Percentiles rank a stretch among this genome's conserved stretches.
These are phyloP conservation scores for Wickerhamomyces chaumierensis DNA, from an alignment of 805 yeast species.

Conservation along the genomic window DNA sequence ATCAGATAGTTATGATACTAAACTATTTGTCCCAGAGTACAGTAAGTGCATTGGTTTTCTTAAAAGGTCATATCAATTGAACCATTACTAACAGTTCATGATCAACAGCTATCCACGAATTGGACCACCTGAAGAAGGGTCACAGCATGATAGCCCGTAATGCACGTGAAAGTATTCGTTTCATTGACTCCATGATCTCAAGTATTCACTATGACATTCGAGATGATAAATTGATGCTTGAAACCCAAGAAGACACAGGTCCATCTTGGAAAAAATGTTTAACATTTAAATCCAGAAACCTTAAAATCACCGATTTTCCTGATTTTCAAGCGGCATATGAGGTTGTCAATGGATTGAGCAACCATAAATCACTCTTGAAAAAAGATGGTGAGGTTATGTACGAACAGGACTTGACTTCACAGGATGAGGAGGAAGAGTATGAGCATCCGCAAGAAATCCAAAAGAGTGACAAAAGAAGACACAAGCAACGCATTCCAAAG, in stretches of 20 bases:
- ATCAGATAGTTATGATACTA: conserved; percentile 21
- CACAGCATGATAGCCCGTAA: conserved; percentile 45
- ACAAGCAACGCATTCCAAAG: neutral
- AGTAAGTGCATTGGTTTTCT: conserved; percentile 10
- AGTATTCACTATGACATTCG: conserved; percentile 7
- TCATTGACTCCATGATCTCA: conserved; percentile 35
- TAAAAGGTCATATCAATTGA: neutral
- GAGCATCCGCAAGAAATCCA: neutral
- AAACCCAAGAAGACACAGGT: conserved; percentile 32
- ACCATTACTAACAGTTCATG: neutral
- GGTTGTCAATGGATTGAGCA: neutral
- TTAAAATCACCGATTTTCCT: conserved; percentile 35
- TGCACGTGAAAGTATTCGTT: conserved; percentile 53
- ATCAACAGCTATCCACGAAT: conserved; percentile 34
- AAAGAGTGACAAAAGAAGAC: neutral
- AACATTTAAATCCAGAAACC: conserved; percentile 33
- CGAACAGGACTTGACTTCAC: conserved; percentile 2
- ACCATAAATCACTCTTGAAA: neutral
- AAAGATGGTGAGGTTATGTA: conserved; percentile 1
- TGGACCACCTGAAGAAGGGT: conserved; percentile 47
- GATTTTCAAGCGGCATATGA: conserved; percentile 6
- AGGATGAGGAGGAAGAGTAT: neutral
- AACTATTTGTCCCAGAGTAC: conserved; percentile 41
- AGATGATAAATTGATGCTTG: conserved; percentile 21
- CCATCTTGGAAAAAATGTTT: conserved; percentile 40